Base-by-base conservation (phyloP, 495 filamentous ascomycete genomes). In the Podospora didyma region DNA sequence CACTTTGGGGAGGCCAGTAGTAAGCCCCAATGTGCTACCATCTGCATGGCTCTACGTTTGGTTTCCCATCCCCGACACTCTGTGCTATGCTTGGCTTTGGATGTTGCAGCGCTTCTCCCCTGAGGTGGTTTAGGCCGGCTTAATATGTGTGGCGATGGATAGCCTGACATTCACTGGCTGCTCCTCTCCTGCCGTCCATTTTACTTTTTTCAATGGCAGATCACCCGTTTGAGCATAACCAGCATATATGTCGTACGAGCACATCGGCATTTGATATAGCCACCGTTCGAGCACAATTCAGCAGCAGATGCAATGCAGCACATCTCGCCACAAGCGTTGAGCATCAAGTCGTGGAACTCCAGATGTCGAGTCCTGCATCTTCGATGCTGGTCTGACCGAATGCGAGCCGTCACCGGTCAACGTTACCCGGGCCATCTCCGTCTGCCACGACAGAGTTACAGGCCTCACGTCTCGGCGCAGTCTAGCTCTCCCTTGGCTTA, bases 231-330 rank as follows among this genome's bases (percentile, higher is more conserved):
- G 21, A 9, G 10, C 22, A n/a, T 11, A 4, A 17, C 23, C 14
- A 14, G 17, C 23, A 28, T n/a, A 47, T 24, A 19, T 6, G 23
- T 17, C 14, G 23, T 49, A 21, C 9, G 24, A n/a, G 9, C 23
- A 6, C 17, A 46, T 46, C 46, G 46, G 46, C 46, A 49, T 24
- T 49, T 49, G 34, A 14, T 26, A 49, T 49, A 49, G 46, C 46
- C 23, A 49, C 46, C 46, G 46, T n/a, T n/a, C 22, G 3, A 31
- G 46, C 22, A 23, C 20, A 5, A 24, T 23, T n/a, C n/a, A n/a
- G 2, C 46, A 47, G 12, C 11, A 2, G 6, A 26, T 26, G 12
- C 19, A 23, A 47, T 23, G 3, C 17, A 23, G 46, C 7, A 26
- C 2, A 23, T 14, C 6, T 47, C 26, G 26, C 26, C 26, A 42